Evolutionary conservation across 1,284 basidiomycete species (phyloP), one percentile per base, ranked within the genome.

Genomic region (Trichosporon sp.): DNA sequence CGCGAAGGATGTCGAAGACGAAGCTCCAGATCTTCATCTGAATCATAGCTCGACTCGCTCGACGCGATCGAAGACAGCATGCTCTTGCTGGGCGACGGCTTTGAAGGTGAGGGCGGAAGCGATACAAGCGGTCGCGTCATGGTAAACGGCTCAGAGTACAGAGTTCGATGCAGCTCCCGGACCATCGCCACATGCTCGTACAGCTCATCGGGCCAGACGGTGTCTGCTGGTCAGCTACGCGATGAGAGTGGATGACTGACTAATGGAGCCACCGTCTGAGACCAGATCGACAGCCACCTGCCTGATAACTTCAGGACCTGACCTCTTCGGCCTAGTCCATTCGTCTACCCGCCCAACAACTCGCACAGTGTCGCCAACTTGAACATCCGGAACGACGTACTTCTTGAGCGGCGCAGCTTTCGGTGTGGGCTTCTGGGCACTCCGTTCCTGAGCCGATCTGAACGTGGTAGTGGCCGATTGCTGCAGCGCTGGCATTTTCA

Each of bases 291-390:
- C 75, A 1, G 70, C 65, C 0, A 80, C 65, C 56, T 73, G 67
- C 46, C 78, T 67, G 1, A 78, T 65, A 67, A 69, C 69, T 19
- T 76, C 72, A 4, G 49, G 49, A 2, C 49, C 49, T n/a, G 49
- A 54, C 49, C 49, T 31, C 16, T 58, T 9, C 66, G 67, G 25
- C 59, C 59, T 11, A 34, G 57, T 65, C 66, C 68, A 77, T 66
- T 78, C 74, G 36, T 79, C 73, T 1, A 79, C 63, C 44, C 65
- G 68, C 0, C 78, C 78, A 2, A 74, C 64, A 2, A 77, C 65
- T 5, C 75, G 60, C 1, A 79, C 70, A 0, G 71, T 74, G 65
- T 79, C 76, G 8, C 76, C 78, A 3, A 77, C 73, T 9, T 67
- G 63, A 2, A 79, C 64, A 52, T 79, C 76, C n/a, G 69, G 70